Evolutionary conservation across 345 rosid genomes (phyloP).

Genomic region (Eucalyptus curtisii): DNA sequence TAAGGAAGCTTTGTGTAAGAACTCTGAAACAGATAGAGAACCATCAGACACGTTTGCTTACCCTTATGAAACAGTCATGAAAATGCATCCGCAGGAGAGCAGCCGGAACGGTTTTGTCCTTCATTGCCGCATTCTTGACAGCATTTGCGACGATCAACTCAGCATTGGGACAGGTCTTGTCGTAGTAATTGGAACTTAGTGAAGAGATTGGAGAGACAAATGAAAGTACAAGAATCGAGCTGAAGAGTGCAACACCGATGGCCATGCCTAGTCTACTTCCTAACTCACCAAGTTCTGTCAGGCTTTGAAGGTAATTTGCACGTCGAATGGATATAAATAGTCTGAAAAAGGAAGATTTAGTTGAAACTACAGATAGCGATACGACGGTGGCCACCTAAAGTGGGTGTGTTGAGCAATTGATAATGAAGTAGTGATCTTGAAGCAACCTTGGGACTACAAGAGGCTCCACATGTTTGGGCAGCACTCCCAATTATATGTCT

Average conservation of each 20-base stretch:
- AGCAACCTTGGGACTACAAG: not conserved
- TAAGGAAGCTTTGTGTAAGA: not conserved
- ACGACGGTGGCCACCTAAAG: not conserved
- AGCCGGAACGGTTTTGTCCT: slow-evolving; percentile 72
- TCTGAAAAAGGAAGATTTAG: not conserved
- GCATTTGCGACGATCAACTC: slow-evolving; percentile 35
- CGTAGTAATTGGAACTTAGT: slow-evolving; percentile 51
- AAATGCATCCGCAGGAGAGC: slow-evolving; percentile 89
- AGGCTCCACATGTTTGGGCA: not conserved
- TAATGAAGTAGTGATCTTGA: slow-evolving; percentile 26
- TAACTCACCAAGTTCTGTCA: not conserved
- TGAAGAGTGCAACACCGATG: not conserved
- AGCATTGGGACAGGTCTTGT: slow-evolving; percentile 46
- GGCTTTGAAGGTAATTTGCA: not conserved
- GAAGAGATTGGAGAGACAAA: slow-evolving; percentile 4
- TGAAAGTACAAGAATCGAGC: not conserved
- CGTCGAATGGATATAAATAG: not conserved
- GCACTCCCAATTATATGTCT: not conserved
- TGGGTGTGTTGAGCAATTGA: not conserved
- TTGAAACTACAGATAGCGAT: not conserved
- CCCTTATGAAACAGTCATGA: slow-evolving; percentile 79
- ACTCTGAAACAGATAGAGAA: not conserved
- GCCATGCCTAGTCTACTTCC: not conserved
- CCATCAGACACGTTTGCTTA: not conserved
- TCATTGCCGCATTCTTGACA: slow-evolving; percentile 50